These are phyloP conservation scores for Pyrenophora graminea DNA, from an alignment of 2,329 filamentous ascomycete genomes.

Conservation along the genomic window DNA sequence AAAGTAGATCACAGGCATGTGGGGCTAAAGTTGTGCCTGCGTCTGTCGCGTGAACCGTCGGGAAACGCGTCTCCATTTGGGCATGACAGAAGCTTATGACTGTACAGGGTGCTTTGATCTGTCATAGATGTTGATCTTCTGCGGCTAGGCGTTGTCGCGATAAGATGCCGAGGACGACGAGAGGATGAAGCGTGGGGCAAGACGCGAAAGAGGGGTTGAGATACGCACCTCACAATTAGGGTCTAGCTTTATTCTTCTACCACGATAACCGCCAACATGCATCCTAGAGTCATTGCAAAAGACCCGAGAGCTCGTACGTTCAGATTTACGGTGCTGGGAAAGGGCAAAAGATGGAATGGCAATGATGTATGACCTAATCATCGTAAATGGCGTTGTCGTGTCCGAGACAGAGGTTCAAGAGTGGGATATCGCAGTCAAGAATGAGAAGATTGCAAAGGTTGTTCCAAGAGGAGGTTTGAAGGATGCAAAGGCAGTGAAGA, in stretches of 20 bases:
- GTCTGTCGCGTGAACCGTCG: slow-evolving; percentile 10
- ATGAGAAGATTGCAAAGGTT: slow-evolving; percentile 48
- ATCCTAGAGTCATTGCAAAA: neutral
- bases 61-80: slow-evolving; percentile 5
- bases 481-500: slow-evolving; percentile 34
- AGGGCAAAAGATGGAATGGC: slow-evolving; percentile 11
- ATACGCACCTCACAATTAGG: slow-evolving; percentile 25
- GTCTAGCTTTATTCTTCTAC: slow-evolving; percentile 19
- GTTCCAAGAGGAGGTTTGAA: slow-evolving; percentile 39
- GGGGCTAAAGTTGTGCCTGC: neutral
- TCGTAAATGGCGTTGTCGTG: slow-evolving; percentile 51
- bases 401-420: slow-evolving; percentile 46
- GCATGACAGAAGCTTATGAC: slow-evolving; percentile 23
- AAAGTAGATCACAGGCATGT: too few species aligned
- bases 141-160: slow-evolving; percentile 15
- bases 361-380: slow-evolving; percentile 45
- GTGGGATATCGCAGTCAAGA: slow-evolving; percentile 51
- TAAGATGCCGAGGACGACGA: slow-evolving; percentile 24
- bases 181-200: slow-evolving; percentile 9
- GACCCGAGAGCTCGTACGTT: neutral
- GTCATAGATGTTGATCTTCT: slow-evolving; percentile 1
- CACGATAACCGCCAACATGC: slow-evolving; percentile 9
- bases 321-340: neutral
- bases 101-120: slow-evolving; percentile 6
- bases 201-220: slow-evolving; percentile 31